Percentiles rank a stretch among this genome's conserved stretches.
Evolutionary conservation across 441 rosid genomes (phyloP).

Genomic region (Pelargonium cotyledonis): DNA sequence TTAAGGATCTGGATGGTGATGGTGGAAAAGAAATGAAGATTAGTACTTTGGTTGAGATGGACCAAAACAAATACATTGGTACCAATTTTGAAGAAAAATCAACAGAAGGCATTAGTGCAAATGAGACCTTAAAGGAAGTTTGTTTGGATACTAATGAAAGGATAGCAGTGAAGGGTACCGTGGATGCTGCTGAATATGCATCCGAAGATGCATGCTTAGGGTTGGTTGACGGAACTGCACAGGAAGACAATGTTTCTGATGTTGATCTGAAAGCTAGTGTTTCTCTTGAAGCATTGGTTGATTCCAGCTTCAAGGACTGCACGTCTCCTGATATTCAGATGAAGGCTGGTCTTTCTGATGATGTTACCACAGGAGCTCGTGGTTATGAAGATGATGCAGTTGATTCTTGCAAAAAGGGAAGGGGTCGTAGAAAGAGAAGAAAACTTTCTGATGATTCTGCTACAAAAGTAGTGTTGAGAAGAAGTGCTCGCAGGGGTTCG

Average conservation of each 20-base stretch:
- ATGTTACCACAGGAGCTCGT: conserved; percentile 22
- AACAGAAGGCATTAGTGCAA: conserved; percentile 1
- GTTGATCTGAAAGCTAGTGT: conserved; percentile 21
- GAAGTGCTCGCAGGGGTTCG: conserved; percentile 74
- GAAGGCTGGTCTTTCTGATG: conserved; percentile 24
- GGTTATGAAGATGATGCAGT: conserved; percentile 33
- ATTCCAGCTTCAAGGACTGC: conserved; percentile 1
- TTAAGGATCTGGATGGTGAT: conserved; percentile 29
- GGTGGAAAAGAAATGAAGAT: conserved; percentile 21
- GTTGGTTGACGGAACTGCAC: conserved; percentile 27
- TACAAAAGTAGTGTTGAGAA: conserved; percentile 57
- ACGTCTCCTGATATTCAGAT: conserved; percentile 20
- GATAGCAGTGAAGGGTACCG: neutral
- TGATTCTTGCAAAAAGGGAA: conserved; percentile 27
- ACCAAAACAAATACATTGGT: conserved; percentile 15
- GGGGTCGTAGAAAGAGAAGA: conserved; percentile 53
- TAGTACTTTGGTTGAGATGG: conserved; percentile 20
- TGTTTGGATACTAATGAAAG: neutral
- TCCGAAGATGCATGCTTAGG: conserved; percentile 13
- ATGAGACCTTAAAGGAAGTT: conserved; percentile 9
- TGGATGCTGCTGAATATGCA: conserved; percentile 12
- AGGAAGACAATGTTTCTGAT: conserved; percentile 23
- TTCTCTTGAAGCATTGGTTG: conserved; percentile 18
- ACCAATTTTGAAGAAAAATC: conserved; percentile 12
- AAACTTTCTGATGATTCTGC: conserved; percentile 30